Evolutionary conservation across 306 rosid species (phyloP), one percentile per base, ranked within the genome.

Genomic region (Oxytropis ochrocephala): DNA sequence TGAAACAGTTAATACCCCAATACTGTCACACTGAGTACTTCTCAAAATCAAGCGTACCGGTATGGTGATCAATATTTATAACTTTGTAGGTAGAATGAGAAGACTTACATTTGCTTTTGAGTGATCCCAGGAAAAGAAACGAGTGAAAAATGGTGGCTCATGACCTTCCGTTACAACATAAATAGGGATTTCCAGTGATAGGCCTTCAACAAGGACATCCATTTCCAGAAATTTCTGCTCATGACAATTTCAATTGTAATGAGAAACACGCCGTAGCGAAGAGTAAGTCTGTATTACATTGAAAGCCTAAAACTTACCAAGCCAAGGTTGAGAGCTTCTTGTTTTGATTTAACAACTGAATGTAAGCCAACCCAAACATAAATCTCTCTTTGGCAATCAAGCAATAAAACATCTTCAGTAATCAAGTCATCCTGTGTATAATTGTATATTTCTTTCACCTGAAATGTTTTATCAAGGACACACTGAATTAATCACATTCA

Each of bases 391-490:
- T 86, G 90, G 79, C 96, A 93, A 75, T 93, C 87, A 29, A 93
- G 98, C 67, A 88, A 79, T 53, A 93, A 78, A 62, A 86, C 80
- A 39, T 93, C 98, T 85, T 93, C 98, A 14, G 98, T 93, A 54
- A 87, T 73, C 57, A 93, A 82, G 82, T 93, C 98, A 60, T 93
- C 98, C 87, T 90, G 98, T 12, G 97, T 69, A 66, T 88, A 90
- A 67, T 85, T 93, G 94, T 85, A 90, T 68, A 90, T 76, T 87
- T 93, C 98, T 78, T 87, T 91, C 83, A 84, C 91, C 98, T 93
- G 96, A 79, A 75, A 79, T 58, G 58, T 78, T 47, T 38, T 47
- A 50, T 74, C 44, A 72, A 74, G 75, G 55, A 30, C 70, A 76
- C 51, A 39, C 8, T 44, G 41, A 79, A 27, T 32, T 67, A 39